phyloP scores from a whole-genome alignment of 163 green algal species.

The Scenedesmus sp. region DNA sequence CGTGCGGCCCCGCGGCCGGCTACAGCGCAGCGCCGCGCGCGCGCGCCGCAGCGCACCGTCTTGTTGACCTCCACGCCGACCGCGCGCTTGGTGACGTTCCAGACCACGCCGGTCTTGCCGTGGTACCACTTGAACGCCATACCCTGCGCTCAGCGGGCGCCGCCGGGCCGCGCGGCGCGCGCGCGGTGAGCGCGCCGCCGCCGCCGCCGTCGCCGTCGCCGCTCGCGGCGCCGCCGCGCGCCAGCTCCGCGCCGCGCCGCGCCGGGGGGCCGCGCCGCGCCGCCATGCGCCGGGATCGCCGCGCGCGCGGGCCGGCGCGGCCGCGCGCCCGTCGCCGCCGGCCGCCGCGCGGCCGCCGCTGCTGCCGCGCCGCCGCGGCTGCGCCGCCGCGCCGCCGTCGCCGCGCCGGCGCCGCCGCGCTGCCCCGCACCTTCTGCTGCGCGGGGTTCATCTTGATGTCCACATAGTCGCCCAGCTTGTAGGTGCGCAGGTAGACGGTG shows the following conservation, averaged over 20 bases:
- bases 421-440: slow-evolving; percentile 86
- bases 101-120: slow-evolving; percentile 94
- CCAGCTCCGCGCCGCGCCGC: no score
- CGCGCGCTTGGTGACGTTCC: slow-evolving; percentile 99
- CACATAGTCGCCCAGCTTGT: slow-evolving; percentile 98
- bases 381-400: neutral
- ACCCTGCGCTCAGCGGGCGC: slow-evolving; percentile 82
- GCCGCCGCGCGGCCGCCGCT: neutral
- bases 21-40: neutral
- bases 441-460: slow-evolving; percentile 98
- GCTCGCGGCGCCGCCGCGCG: no score
- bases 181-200: no score
- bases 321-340: neutral
- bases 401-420: neutral
- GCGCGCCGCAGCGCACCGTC: slow-evolving; percentile 65
- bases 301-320: neutral
- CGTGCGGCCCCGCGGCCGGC: neutral
- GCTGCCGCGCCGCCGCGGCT: neutral
- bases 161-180: no score
- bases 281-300: no score
- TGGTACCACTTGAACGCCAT: slow-evolving; percentile 99
- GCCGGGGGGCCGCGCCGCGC: no score
- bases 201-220: no score
- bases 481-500: slow-evolving; percentile 94
- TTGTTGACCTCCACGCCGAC: slow-evolving; percentile 99